These are phyloP conservation scores for Epicoccum sorghinum DNA, from an alignment of 2,329 filamentous ascomycete genomes.

Conservation along the genomic window DNA sequence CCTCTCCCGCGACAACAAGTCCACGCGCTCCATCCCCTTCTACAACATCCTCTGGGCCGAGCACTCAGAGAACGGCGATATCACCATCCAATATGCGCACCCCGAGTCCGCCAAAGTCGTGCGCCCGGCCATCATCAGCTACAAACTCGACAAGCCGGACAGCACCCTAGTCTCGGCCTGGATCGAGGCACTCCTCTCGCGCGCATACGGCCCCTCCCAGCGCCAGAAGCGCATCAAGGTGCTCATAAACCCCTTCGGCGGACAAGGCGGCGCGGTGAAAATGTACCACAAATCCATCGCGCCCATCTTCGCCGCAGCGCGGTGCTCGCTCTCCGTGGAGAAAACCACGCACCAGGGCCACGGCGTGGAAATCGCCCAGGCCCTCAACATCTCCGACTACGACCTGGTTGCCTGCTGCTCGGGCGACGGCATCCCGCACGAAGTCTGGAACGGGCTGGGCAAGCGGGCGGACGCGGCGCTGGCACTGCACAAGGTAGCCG, in stretches of 20 bases:
- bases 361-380: constrained; percentile 75
- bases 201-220: constrained; percentile 73
- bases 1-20: constrained; percentile 54
- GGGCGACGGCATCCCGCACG: constrained; percentile 88
- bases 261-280: constrained; percentile 76
- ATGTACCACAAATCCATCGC: constrained; percentile 77
- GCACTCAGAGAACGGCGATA: constrained; percentile 59
- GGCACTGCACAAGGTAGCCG: constrained; percentile 77
- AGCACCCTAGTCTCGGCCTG: constrained; percentile 63
- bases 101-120: constrained; percentile 62
- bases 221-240: constrained; percentile 81
- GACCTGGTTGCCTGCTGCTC: constrained; percentile 90
- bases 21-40: constrained; percentile 69
- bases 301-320: constrained; percentile 82
- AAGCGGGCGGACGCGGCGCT: constrained; percentile 74
- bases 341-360: constrained; percentile 75
- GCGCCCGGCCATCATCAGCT: constrained; percentile 65
- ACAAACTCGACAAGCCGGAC: constrained; percentile 62
- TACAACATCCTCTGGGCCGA: constrained; percentile 87
- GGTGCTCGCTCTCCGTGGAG: constrained; percentile 76
- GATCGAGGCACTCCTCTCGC: constrained; percentile 67
- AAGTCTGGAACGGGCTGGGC: constrained; percentile 92
- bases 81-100: constrained; percentile 76
- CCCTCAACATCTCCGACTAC: constrained; percentile 77
- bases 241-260: constrained; percentile 88